A percentile compares a stretch with the other conserved stretches of the same genome.
These are phyloP conservation scores for Blastomyces emzantsi DNA, from an alignment of 2,329 filamentous ascomycete species.

Conservation along the genomic window DNA sequence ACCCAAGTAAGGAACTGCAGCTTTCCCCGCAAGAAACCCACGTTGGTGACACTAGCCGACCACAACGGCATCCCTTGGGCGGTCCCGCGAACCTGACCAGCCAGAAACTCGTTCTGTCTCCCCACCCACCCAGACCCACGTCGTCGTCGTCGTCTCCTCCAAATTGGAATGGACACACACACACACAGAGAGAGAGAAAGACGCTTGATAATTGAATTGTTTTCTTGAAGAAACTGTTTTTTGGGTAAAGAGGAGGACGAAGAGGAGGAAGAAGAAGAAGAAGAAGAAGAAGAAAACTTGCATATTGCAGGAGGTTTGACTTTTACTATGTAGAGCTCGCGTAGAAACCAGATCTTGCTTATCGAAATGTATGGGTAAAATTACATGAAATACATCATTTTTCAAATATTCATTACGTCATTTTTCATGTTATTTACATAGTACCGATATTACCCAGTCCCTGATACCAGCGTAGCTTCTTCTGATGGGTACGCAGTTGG, in stretches of 20 bases:
- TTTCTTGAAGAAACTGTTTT: too few relatives aligned
- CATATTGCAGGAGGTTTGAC: background rate
- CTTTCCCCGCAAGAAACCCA: conserved; percentile 4
- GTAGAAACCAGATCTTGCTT: background rate
- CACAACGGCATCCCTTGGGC: background rate
- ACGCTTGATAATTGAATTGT: too few relatives aligned
- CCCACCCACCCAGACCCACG: background rate
- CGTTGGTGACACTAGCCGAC: conserved; percentile 5
- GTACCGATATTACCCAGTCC: background rate
- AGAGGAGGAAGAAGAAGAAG: too few relatives aligned
- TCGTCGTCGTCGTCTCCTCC: too few relatives aligned
- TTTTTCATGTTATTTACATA: background rate
- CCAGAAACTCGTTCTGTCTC: too few relatives aligned
- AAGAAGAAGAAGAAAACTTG: too few relatives aligned
- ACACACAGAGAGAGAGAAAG: too few relatives aligned
- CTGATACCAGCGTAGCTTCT: background rate
- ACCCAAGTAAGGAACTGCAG: conserved; percentile 10
- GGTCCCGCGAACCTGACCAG: background rate
- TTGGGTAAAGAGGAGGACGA: too few relatives aligned
- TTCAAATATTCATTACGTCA: background rate
- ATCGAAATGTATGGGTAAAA: background rate
- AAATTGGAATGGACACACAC: too few relatives aligned
- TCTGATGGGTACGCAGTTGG: background rate
- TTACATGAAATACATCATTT: background rate
- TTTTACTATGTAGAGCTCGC: too few relatives aligned